Percentiles rank a stretch among this genome's conserved stretches.
Conservation (phyloP, 352 stramenopile genomes). For the Thalassiosira livingstoniorum region DNA sequence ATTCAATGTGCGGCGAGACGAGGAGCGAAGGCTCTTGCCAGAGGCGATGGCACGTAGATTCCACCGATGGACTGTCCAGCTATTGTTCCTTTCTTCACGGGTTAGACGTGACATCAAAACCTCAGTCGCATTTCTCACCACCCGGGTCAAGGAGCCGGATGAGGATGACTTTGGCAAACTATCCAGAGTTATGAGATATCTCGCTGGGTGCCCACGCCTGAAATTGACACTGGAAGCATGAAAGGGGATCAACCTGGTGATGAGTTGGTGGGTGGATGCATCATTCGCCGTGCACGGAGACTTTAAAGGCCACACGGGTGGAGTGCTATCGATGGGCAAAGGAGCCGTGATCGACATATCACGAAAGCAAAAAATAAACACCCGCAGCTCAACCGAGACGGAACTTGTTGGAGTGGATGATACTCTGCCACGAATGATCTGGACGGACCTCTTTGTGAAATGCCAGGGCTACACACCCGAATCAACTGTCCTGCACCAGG, state of each 20-base stretch:
- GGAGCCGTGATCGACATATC: background rate
- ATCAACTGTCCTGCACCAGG: background rate
- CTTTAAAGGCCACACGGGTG: background rate
- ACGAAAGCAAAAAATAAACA: constrained; percentile 10
- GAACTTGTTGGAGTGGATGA: constrained; percentile 10
- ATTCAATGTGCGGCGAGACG: no score
- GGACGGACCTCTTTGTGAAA: background rate
- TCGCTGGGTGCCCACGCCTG: background rate
- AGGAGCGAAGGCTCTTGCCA: no score
- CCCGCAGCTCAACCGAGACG: background rate
- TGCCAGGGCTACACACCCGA: background rate
- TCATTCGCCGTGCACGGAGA: background rate
- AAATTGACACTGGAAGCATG: background rate
- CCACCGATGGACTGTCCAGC: background rate
- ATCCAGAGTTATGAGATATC: background rate
- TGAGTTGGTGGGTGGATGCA: background rate
- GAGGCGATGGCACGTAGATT: background rate
- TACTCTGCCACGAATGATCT: background rate
- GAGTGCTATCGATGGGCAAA: background rate
- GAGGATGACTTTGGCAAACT: constrained; percentile 7
- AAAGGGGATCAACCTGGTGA: background rate
- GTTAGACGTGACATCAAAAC: constrained; percentile 2
- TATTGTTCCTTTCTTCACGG: background rate
- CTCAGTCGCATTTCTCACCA: constrained; percentile 22
- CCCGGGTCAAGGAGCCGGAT: constrained; percentile 9